A percentile compares a stretch with the other conserved stretches of the same genome.
These are phyloP conservation scores for Alternaria sp. DNA, from an alignment of 2,329 filamentous ascomycete genomes.

Conservation along the genomic window DNA sequence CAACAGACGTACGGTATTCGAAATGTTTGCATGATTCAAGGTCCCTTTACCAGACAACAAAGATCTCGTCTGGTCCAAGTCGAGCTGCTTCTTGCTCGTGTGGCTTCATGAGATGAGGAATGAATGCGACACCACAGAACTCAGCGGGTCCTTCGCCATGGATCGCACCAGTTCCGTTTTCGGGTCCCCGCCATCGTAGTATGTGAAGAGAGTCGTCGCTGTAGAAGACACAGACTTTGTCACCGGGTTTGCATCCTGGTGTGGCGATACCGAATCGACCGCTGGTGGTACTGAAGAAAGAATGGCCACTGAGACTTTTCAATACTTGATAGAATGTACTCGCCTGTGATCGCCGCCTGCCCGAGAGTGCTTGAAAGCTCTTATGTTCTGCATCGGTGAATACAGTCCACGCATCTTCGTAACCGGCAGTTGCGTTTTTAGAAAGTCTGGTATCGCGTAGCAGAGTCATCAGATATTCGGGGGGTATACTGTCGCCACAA, in stretches of 20 bases:
- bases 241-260: background rate
- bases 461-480: background rate
- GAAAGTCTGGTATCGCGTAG: background rate
- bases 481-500: fast-evolving
- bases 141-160: background rate
- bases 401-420: background rate
- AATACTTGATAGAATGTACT: too few relatives aligned
- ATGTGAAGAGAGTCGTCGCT: background rate
- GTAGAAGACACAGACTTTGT: background rate
- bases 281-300: background rate
- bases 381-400: too few relatives aligned
- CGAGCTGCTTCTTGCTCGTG: conserved; percentile 11
- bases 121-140: background rate
- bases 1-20: background rate
- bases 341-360: too few relatives aligned
- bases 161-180: fast-evolving
- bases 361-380: too few relatives aligned
- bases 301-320: too few relatives aligned
- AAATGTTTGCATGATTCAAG: fast-evolving
- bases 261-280: background rate
- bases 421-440: background rate
- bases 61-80: background rate
- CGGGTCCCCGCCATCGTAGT: background rate
- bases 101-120: conserved; percentile 10
- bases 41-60: background rate